Evolutionary conservation across 75 land plant species (phyloP), one percentile per base, ranked within the genome.

Genomic region (Larix kaempferi): DNA sequence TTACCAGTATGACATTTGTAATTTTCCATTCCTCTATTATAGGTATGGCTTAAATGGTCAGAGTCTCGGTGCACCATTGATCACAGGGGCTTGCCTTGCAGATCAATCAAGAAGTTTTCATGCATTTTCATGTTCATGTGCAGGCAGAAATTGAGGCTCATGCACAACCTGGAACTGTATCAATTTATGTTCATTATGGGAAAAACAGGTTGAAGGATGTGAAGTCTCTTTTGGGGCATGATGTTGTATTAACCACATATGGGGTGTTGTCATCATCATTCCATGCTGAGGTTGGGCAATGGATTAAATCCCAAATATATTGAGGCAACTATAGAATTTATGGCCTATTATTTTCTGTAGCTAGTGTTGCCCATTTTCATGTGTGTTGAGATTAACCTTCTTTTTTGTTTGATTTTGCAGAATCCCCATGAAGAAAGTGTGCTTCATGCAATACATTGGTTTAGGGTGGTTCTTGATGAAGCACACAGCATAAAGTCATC

Each of bases 211-310:
- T 81, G 2, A 81, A 65, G 73, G 84, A 93, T 44, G 69, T 84
- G 25, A 82, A 72, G 76, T 71, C 78, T 57, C 77, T 95, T 7
- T 61, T 83, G 44, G 79, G 83, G 13, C 77, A 85, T 78, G 91
- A 95, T 82, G 91, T 95, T 29, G 92, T 95, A 63, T 77, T 93
- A 81, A 95, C 98, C 22, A 95, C 98, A 56, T 95, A 95, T 76
- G 91, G 92, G 8, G 92, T 95, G 29, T 71, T 95, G 57, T 25
- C 82, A 60, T 80, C 91, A 71, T 82, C 90, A 69, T 89, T 72
- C 80, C 79, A 84, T n/a, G 27, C 75, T 13, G 37, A 74, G 75
- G 75, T 74, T n/a, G 29, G 56, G n/a, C 22, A 52, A 26, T 17
- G 14, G 15, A 23, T 15, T 74, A 56, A 60, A 19, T 56, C 21